Percentiles rank a stretch among this genome's conserved stretches.
Conservation (phyloP, 352 stramenopile species). For the Phytophthora aleatoria region DNA sequence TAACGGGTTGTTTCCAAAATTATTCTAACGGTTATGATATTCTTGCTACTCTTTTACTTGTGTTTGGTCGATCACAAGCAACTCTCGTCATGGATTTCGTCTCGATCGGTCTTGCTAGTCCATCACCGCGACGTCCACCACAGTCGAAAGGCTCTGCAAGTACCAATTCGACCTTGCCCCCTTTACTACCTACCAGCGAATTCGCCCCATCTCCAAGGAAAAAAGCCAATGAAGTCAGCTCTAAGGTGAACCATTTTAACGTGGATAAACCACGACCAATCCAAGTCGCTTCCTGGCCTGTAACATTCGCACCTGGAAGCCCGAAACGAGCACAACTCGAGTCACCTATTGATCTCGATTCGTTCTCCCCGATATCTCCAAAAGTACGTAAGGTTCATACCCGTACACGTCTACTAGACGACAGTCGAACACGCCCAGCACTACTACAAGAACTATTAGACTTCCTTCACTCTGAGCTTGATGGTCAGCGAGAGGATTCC, state of each 20-base stretch:
- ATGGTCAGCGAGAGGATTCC: conserved; percentile 11
- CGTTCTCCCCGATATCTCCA: conserved; percentile 29
- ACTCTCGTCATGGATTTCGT: conserved; percentile 31
- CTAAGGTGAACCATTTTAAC: too few species aligned
- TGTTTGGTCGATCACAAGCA: background rate
- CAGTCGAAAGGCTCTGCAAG: conserved; percentile 18
- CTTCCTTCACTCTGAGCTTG: conserved; percentile 41
- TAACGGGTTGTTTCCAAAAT: conserved; percentile 15
- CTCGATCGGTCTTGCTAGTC: conserved; percentile 21
- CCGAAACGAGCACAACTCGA: conserved; percentile 11
- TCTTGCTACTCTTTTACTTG: too few species aligned
- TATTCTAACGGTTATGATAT: background rate
- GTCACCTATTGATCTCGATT: conserved; percentile 16
- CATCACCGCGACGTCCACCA: conserved; percentile 20
- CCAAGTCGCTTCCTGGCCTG: conserved; percentile 43
- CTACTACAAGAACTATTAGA: conserved; percentile 53
- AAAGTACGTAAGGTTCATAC: conserved; percentile 32
- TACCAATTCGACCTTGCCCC: conserved; percentile 22
- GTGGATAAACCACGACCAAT: too few species aligned
- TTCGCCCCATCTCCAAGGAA: conserved; percentile 14
- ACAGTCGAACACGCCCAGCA: conserved; percentile 40
- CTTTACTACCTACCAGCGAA: conserved; percentile 19
- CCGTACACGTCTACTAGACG: conserved; percentile 29
- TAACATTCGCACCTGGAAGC: conserved; percentile 32
- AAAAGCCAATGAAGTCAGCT: background rate